Conservation (phyloP, 2,329 filamentous ascomycete genomes). For the Fusarium sp. region DNA sequence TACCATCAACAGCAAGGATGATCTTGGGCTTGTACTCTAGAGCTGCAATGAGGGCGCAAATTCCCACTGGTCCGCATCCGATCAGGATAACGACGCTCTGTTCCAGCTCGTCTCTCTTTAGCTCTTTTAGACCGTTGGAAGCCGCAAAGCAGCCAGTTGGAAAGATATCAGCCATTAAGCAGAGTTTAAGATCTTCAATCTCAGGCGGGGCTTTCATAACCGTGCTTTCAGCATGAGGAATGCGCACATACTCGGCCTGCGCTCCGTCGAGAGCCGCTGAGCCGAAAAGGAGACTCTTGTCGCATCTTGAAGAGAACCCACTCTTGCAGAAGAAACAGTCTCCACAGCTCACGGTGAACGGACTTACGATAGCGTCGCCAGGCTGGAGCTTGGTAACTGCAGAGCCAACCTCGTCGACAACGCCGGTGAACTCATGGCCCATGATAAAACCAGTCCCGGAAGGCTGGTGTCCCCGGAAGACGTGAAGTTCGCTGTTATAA, state of each 20-base stretch:
- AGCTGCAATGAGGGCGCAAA: conserved; percentile 30
- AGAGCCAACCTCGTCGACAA: conserved; percentile 74
- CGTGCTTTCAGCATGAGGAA: conserved; percentile 24
- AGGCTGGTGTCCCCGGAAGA: conserved; percentile 84
- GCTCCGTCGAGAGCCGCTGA: conserved; percentile 17
- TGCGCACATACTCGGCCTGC: conserved; percentile 35
- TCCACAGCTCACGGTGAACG: conserved; percentile 39
- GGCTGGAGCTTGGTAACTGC: conserved; percentile 51
- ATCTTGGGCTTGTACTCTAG: conserved; percentile 19
- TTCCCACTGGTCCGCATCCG: conserved; percentile 36
- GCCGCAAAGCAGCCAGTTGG: conserved; percentile 55
- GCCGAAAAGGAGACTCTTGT: conserved; percentile 24
- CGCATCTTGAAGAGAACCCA: conserved; percentile 29
- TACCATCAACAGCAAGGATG: conserved; percentile 24
- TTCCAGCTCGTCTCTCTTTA: background rate
- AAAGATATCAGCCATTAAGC: conserved; percentile 42
- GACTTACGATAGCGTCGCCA: conserved; percentile 23
- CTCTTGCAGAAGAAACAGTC: conserved; percentile 32
- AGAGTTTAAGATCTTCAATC: conserved; percentile 25
- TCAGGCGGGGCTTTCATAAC: conserved; percentile 28
- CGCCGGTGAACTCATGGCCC: conserved; percentile 88
- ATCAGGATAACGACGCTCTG: conserved; percentile 24
- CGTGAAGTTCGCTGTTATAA: conserved; percentile 72
- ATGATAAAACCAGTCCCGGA: conserved; percentile 70
- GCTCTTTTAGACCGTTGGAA: conserved; percentile 62